Conservation (phyloP, 257 asterid genomes). For the Primulina eburnea region DNA sequence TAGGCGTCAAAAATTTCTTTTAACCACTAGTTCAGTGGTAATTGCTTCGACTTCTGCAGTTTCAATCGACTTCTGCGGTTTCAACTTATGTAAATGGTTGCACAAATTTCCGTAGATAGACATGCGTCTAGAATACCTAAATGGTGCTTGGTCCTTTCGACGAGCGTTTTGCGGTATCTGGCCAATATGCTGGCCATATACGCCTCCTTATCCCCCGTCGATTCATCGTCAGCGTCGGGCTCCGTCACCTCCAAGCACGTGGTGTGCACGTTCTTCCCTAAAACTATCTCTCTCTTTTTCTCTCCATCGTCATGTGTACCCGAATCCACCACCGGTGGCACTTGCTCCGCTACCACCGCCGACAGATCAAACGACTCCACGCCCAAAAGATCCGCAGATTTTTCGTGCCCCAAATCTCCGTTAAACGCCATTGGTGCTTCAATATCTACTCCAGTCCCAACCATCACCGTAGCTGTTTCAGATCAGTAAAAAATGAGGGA, state of each 20-base stretch:
- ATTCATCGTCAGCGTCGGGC: constrained; percentile 90
- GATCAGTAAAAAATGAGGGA: constrained; percentile 10
- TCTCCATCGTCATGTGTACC: constrained; percentile 21
- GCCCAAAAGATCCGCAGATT: constrained; percentile 25
- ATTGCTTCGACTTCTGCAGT: no score
- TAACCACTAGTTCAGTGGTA: no score
- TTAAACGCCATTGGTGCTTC: constrained; percentile 32
- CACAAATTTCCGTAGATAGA: not conserved
- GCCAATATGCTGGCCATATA: constrained; percentile 89
- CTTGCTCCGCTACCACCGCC: constrained; percentile 50
- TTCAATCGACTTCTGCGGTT: no score
- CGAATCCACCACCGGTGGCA: constrained; percentile 45
- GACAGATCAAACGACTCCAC: constrained; percentile 47
- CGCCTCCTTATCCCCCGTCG: constrained; percentile 97
- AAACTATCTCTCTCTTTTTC: constrained; percentile 56
- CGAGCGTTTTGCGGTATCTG: constrained; percentile 72
- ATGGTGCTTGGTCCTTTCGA: constrained; percentile 86
- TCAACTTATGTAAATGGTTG: not conserved
- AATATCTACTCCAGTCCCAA: constrained; percentile 35
- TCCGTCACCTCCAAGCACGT: constrained; percentile 80
- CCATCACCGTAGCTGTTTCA: constrained; percentile 35
- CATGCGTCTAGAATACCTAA: constrained; percentile 44
- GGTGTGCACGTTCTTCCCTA: constrained; percentile 86
- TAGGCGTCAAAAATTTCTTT: no score
- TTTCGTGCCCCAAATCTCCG: constrained; percentile 37